Percentiles rank a stretch among this genome's conserved stretches.
These are phyloP conservation scores for Microbotryum intermedium DNA, from an alignment of 1,284 basidiomycete genomes.

Conservation along the genomic window DNA sequence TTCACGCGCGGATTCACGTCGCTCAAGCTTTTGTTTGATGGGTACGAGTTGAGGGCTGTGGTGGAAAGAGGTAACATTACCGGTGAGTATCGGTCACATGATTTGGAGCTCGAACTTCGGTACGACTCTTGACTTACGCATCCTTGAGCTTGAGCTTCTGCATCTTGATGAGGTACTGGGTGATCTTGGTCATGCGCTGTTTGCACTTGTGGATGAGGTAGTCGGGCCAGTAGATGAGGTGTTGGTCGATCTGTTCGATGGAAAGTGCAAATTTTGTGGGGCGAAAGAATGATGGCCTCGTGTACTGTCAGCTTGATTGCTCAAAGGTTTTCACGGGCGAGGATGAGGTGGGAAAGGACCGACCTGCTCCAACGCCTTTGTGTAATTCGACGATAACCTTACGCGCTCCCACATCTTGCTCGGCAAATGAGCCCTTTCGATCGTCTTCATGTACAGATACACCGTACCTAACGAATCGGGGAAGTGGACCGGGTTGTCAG, in stretches of 20 bases:
- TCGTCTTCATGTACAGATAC: conserved; percentile 97
- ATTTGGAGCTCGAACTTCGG: background rate
- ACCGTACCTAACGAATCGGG: conserved; percentile 54
- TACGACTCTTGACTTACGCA: conserved; percentile 53
- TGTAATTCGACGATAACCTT: conserved; percentile 86
- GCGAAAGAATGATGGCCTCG: background rate
- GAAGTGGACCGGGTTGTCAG: background rate
- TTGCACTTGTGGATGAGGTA: conserved; percentile 98
- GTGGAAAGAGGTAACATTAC: background rate
- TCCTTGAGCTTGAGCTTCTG: conserved; percentile 77
- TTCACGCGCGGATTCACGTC: conserved; percentile 87
- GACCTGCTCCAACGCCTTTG: conserved; percentile 88
- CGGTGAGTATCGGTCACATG: background rate
- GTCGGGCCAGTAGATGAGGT: conserved; percentile 95
- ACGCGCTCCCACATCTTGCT: conserved; percentile 96
- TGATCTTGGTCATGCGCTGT: conserved; percentile 97
- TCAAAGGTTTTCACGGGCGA: conserved; percentile 3
- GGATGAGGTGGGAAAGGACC: conserved; percentile 18
- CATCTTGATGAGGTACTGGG: conserved; percentile 98
- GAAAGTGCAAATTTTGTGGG: too few relatives aligned
- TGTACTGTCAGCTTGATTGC: background rate
- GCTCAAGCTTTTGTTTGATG: conserved; percentile 94
- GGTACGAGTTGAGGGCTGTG: conserved; percentile 81
- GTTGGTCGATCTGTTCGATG: conserved; percentile 77
- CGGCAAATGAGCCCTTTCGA: conserved; percentile 91